Evolutionary conservation across 2,329 filamentous ascomycete genomes (phyloP), one percentile per base, ranked within the genome.

Genomic region (Myriosclerotinia curreyana): DNA sequence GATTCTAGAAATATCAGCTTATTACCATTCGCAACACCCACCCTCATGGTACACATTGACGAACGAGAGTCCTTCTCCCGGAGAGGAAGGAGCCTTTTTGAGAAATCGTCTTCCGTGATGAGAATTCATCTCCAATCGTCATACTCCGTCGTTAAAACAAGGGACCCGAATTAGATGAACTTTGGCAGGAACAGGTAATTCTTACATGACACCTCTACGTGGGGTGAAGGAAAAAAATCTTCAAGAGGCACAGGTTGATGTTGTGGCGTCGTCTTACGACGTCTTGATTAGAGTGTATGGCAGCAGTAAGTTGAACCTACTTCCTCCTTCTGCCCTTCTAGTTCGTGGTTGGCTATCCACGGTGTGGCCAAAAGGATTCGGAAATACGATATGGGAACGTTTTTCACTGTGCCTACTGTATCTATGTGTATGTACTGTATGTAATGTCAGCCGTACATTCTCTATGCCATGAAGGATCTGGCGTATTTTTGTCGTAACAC

Each of bases 251-350:
- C 61, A 64, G 61, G 61, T 53, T 64, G 61, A 64, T 64, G 20
- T 20, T 51, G 46, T 46, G 50, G 60, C 51, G 40, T 56, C n/a
- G 42, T 63, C 52, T 63, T 51, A 63, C 61, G 46, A 62, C 50
- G 46, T 52, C 36, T 53, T 25, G 31, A 52, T 48, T 62, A 70
- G 66, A 69, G 60, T n/a, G 64, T 66, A 20, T 69, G 67, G 69
- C 66, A 69, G 55, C 66, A 66, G 66, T 66, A 61, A 66, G 63
- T 53, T n/a, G n/a, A n/a, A n/a, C n/a, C n/a, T n/a, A n/a, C n/a
- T n/a, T n/a, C n/a, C n/a, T n/a, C n/a, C n/a, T n/a, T n/a, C n/a
- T n/a, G n/a, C n/a, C n/a, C n/a, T n/a, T 42, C 36, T 28, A 5
- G 14, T 60, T 40, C 12, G 9, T 46, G 14, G 40, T 36, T 58